Percentiles rank a stretch among this genome's conserved stretches.
Evolutionary conservation across 768 basidiomycete genomes (phyloP).

Genomic region (Podaxis carcinomalis): DNA sequence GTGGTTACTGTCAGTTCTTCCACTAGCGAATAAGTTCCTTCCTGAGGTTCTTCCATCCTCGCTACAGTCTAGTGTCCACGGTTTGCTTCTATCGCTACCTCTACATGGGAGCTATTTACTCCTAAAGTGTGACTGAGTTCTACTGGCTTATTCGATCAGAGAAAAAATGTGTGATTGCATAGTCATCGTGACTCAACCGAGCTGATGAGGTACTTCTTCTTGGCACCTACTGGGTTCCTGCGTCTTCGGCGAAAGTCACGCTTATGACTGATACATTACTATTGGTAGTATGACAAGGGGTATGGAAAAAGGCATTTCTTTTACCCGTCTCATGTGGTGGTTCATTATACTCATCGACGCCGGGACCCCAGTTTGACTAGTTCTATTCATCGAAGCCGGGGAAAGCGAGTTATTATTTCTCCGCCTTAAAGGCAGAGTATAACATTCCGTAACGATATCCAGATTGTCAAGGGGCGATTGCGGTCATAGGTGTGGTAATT

Average conservation of each 20-base stretch:
- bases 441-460: neutral
- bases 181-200: neutral
- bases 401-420: constrained; percentile 1
- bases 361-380: neutral
- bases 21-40: neutral
- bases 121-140: neutral
- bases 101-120: neutral
- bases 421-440: neutral
- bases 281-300: too few relatives aligned
- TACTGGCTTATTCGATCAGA: neutral
- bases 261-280: neutral
- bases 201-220: neutral
- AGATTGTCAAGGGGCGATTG: neutral
- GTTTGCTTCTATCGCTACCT: neutral
- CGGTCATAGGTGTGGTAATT: neutral
- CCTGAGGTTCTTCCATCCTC: neutral
- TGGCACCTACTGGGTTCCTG: neutral
- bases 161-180: neutral
- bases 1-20: neutral
- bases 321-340: neutral
- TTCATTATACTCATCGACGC: neutral
- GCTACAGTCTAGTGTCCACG: neutral
- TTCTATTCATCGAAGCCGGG: neutral
- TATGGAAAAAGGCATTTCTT: neutral
- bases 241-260: neutral